Conservation (phyloP, 1,284 basidiomycete species). For the Leccinum idahoense region DNA sequence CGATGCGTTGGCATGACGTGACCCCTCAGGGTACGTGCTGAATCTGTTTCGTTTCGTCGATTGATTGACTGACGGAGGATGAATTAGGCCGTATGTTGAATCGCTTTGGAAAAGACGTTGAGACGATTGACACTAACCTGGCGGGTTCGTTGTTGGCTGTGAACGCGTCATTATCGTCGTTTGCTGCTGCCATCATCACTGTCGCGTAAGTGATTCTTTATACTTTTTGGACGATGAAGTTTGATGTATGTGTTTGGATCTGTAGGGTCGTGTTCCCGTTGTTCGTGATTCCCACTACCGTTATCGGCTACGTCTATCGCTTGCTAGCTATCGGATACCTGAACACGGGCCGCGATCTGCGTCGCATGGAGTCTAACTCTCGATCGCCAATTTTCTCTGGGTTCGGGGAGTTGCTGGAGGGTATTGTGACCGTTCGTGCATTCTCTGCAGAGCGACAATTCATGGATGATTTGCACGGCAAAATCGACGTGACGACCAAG, state of each 20-base stretch:
- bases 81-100: constrained; percentile 46
- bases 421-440: constrained; percentile 80
- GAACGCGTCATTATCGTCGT: constrained; percentile 67
- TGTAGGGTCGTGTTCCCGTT: constrained; percentile 48
- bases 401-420: constrained; percentile 65
- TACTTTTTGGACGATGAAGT: not conserved
- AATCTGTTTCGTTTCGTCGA: not conserved
- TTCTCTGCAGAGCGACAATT: constrained; percentile 83
- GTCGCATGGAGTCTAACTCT: constrained; percentile 58
- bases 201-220: constrained; percentile 21
- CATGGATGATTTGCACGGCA: constrained; percentile 64
- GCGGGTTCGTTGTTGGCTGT: constrained; percentile 60
- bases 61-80: not conserved
- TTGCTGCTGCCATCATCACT: constrained; percentile 42
- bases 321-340: constrained; percentile 52
- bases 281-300: constrained; percentile 53
- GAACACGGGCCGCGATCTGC: constrained; percentile 50
- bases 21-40: constrained; percentile 39
- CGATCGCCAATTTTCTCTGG: constrained; percentile 59
- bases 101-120: constrained; percentile 49
- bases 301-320: constrained; percentile 49
- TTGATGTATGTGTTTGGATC: constrained; percentile 8
- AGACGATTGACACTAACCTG: constrained; percentile 42
- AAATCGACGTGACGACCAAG: constrained; percentile 63
- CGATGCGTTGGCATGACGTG: constrained; percentile 49